Evolutionary conservation across 116 monocot species (phyloP).

Genomic region (Papilionanthe hybrid): DNA sequence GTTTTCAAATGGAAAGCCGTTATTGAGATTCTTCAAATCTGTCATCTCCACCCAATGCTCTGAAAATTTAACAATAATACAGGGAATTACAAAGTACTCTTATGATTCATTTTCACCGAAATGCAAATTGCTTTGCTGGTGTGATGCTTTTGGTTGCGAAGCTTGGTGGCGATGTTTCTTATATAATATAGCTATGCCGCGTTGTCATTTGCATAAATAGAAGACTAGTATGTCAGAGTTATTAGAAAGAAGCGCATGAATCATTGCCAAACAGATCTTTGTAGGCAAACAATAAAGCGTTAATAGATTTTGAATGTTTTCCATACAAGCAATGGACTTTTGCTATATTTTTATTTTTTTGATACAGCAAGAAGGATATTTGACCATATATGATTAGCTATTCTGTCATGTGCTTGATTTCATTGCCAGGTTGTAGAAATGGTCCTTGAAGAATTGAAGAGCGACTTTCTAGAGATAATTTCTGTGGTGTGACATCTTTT

Average conservation of each 20-base stretch:
- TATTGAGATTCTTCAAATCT: neutral
- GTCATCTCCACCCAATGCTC: neutral
- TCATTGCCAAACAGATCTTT: neutral
- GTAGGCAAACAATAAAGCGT: neutral
- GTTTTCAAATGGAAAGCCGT: neutral
- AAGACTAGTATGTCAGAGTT: neutral
- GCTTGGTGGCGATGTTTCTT: neutral
- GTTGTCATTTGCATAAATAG: neutral
- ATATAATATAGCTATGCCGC: neutral
- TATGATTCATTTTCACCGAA: neutral
- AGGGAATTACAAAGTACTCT: neutral
- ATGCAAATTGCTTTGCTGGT: neutral
- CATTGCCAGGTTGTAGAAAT: conserved; percentile 64
- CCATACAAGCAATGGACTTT: neutral
- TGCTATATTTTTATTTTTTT: neutral
- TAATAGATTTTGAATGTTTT: neutral
- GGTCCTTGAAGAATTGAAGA: conserved; percentile 71
- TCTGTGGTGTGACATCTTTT: conserved; percentile 46
- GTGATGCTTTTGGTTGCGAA: neutral
- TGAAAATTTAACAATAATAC: neutral
- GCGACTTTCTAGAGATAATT: conserved; percentile 56
- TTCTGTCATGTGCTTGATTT: neutral
- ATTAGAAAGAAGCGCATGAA: neutral
- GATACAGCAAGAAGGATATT: neutral
- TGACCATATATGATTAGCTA: neutral